Conservation (phyloP, 305 asterid genomes). For the Fraxinus dipetala region DNA sequence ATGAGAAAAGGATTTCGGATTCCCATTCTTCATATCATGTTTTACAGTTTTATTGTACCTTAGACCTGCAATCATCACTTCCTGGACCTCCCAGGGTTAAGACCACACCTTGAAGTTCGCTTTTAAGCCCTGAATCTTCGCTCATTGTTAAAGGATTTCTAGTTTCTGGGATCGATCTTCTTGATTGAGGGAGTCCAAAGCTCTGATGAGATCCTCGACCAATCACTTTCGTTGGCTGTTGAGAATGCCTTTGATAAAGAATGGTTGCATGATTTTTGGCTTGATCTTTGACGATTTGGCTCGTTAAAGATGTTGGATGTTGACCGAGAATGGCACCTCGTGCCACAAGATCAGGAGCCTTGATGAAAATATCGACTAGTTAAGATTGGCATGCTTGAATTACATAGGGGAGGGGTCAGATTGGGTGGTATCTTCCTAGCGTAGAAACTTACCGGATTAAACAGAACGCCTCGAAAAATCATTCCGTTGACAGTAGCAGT, state of each 20-base stretch:
- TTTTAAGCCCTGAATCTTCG: constrained; percentile 22
- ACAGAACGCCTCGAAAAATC: constrained; percentile 74
- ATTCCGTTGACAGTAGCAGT: constrained; percentile 89
- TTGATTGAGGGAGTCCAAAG: constrained; percentile 24
- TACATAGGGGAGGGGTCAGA: neutral
- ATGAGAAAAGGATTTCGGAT: neutral
- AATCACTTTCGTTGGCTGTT: constrained; percentile 29
- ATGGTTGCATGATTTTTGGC: constrained; percentile 16
- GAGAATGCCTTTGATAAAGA: constrained; percentile 36
- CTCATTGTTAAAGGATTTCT: constrained; percentile 19
- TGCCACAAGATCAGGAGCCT: constrained; percentile 57
- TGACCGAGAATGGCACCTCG: constrained; percentile 43
- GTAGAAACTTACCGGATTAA: constrained; percentile 61
- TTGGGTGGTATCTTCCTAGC: neutral
- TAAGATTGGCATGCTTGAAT: neutral
- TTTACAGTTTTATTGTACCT: neutral
- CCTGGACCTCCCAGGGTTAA: constrained; percentile 50
- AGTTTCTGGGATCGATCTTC: constrained; percentile 18
- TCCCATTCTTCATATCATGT: neutral
- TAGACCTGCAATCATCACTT: constrained; percentile 24
- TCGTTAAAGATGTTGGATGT: constrained; percentile 24
- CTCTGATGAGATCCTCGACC: constrained; percentile 29
- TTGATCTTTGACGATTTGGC: constrained; percentile 28
- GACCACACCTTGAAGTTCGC: constrained; percentile 47
- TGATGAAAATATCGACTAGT: neutral